phyloP scores from a whole-genome alignment of 1,284 basidiomycete species.

The Cystobasidium slooffiae region DNA sequence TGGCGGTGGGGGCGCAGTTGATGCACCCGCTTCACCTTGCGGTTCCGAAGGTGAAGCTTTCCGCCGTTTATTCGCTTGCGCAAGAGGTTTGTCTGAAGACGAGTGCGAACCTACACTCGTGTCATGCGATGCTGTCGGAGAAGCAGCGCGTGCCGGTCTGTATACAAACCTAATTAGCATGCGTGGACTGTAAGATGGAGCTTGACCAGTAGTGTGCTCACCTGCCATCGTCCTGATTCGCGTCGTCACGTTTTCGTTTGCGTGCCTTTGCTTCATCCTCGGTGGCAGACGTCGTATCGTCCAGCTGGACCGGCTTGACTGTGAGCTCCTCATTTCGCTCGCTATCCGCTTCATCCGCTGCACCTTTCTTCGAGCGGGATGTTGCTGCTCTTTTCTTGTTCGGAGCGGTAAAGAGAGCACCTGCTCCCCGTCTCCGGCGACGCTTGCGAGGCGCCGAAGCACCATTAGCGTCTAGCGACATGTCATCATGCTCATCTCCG shows the following conservation, averaged over 20 bases:
- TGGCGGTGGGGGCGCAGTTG: neutral
- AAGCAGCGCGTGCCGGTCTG: constrained; percentile 2
- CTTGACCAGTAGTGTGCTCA: neutral
- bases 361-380: constrained; percentile 2
- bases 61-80: constrained; percentile 23
- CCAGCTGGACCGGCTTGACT: neutral
- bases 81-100: constrained; percentile 27
- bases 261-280: constrained; percentile 21
- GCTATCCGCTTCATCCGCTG: neutral
- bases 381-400: constrained; percentile 1
- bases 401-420: constrained; percentile 9
- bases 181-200: too few species aligned
- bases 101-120: constrained; percentile 16
- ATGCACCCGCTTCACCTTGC: neutral
- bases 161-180: neutral
- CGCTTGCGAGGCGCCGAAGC: neutral
- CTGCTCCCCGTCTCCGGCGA: constrained; percentile 12
- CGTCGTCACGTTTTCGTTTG: constrained; percentile 17
- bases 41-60: constrained; percentile 6
- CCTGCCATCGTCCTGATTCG: constrained; percentile 11
- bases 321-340: neutral
- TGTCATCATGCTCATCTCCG: constrained; percentile 26
- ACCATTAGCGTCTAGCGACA: constrained; percentile 8
- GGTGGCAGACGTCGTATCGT: neutral
- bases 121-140: constrained; percentile 6